These are phyloP conservation scores for Apiospora marii DNA, from an alignment of 2,329 filamentous ascomycete species.

Conservation along the genomic window DNA sequence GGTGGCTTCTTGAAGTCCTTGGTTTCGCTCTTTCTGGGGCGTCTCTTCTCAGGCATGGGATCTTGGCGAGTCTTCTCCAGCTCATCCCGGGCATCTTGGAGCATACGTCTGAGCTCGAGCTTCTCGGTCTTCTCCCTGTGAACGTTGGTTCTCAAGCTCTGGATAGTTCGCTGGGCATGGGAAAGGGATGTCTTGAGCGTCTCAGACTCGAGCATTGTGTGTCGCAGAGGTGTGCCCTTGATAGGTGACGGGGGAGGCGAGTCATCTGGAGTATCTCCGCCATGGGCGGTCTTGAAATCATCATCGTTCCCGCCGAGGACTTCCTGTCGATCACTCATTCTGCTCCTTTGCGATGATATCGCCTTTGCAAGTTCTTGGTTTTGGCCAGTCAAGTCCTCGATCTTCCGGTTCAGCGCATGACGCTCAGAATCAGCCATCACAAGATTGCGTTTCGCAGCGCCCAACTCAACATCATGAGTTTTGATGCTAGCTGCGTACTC, in stretches of 20 bases:
- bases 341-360: constrained; percentile 76
- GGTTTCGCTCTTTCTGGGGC: constrained; percentile 65
- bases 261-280: constrained; percentile 82
- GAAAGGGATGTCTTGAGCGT: constrained; percentile 93
- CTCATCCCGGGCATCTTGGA: constrained; percentile 94
- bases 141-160: constrained; percentile 92
- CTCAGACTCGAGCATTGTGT: constrained; percentile 92
- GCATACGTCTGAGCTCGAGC: constrained; percentile 90
- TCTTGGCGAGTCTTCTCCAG: constrained; percentile 75
- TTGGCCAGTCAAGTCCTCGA: constrained; percentile 87
- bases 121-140: constrained; percentile 99
- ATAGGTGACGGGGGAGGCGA: constrained; percentile 90
- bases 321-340: constrained; percentile 70
- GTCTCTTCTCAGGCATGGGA: constrained; percentile 59
- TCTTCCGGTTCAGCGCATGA: constrained; percentile 78
- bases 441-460: constrained; percentile 81
- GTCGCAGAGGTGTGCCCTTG: constrained; percentile 84
- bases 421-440: constrained; percentile 81
- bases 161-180: constrained; percentile 95
- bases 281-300: constrained; percentile 69
- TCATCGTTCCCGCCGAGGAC: constrained; percentile 67
- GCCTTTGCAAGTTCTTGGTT: constrained; percentile 91
- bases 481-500: constrained; percentile 81
- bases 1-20: constrained; percentile 76
- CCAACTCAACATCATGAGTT: constrained; percentile 88